Conservation (phyloP, 2,329 filamentous ascomycete species). For the Paraphaeosphaeria sporulosa region DNA sequence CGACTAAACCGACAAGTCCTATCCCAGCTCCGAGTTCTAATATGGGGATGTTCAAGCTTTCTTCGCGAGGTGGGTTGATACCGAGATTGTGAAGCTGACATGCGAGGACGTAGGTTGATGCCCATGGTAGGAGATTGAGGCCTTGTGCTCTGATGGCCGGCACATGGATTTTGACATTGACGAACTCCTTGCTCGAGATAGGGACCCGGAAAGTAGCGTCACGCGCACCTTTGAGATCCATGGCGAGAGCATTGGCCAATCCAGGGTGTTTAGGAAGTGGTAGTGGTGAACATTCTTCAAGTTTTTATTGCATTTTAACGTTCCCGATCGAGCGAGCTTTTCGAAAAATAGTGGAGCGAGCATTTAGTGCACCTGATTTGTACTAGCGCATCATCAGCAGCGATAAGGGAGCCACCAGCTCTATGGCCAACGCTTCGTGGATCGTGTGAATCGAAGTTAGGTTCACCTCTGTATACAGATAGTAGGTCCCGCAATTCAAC, state of each 20-base stretch:
- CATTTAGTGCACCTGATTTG: background rate
- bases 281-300: background rate
- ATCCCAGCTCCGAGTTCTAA: slow-evolving; percentile 6
- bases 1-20: slow-evolving; percentile 2
- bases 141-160: background rate
- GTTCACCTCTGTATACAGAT: background rate
- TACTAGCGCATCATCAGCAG: background rate
- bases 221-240: background rate
- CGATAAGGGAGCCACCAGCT: background rate
- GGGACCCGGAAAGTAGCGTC: background rate
- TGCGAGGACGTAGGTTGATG: slow-evolving; percentile 5
- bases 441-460: background rate
- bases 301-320: background rate
- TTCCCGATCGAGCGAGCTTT: background rate
- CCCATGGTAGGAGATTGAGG: slow-evolving; percentile 4
- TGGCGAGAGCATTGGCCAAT: background rate
- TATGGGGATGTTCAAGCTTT: background rate
- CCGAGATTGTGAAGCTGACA: background rate
- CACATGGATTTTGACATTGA: background rate
- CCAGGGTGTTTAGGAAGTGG: background rate
- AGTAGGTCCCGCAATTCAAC: background rate
- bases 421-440: background rate
- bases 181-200: background rate
- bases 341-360: background rate
- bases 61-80: background rate